Conservation (phyloP, 2,329 filamentous ascomycete species). For the Didymella pinodella region DNA sequence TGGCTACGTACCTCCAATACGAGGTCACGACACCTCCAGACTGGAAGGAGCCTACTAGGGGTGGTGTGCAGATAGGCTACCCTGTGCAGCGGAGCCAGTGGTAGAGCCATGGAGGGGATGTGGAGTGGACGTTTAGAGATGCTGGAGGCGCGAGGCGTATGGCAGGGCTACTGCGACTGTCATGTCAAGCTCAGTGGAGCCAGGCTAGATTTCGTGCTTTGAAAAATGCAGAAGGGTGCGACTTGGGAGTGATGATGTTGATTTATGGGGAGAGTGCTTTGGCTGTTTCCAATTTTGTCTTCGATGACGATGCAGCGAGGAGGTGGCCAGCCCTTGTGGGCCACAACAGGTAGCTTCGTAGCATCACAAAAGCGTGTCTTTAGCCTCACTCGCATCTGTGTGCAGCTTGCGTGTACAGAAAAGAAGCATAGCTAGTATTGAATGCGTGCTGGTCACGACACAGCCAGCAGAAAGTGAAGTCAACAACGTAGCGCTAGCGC, state of each 20-base stretch:
- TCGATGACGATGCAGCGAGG: not conserved
- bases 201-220: not conserved
- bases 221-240: not conserved
- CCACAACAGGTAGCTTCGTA: not conserved
- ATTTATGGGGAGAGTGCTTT: not conserved
- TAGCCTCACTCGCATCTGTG: not conserved
- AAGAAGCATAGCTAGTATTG: no score
- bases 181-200: not conserved
- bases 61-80: conserved; percentile 4
- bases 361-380: not conserved
- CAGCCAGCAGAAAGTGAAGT: not conserved
- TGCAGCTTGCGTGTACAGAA: not conserved
- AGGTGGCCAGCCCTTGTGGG: not conserved
- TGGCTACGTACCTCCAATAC: conserved; percentile 45
- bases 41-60: conserved; percentile 37
- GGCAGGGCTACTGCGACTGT: not conserved
- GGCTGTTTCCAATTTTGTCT: no score
- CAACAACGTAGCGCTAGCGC: not conserved
- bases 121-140: not conserved
- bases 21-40: conserved; percentile 41
- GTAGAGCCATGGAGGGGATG: not conserved
- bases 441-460: not conserved
- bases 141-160: not conserved
- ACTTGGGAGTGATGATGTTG: not conserved
- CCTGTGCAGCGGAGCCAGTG: not conserved